A percentile compares a stretch with the other conserved stretches of the same genome.
Conservation (phyloP, 306 rosid genomes). For the Cicer yamashitae region DNA sequence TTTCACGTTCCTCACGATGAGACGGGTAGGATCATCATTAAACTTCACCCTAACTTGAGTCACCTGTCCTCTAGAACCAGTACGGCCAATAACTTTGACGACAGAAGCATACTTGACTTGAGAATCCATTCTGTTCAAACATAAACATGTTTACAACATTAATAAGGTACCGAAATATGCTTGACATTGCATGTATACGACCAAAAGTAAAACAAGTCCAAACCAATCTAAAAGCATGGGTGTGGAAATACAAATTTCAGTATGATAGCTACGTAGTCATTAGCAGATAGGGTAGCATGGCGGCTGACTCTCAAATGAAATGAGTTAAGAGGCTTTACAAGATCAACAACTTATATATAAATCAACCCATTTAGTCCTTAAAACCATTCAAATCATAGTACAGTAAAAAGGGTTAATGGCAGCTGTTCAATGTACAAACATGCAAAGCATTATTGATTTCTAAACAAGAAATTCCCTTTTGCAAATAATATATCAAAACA, state of each 20-base stretch:
- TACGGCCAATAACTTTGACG: background rate
- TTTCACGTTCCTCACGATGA: constrained; percentile 17
- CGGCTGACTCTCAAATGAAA: background rate
- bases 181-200: background rate
- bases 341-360: background rate
- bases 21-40: background rate
- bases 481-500: background rate
- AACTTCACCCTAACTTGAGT: constrained; percentile 25
- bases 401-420: background rate
- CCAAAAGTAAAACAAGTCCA: background rate
- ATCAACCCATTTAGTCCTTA: background rate
- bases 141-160: background rate
- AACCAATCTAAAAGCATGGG: background rate
- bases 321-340: background rate
- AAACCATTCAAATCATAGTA: background rate
- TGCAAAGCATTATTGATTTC: background rate
- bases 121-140: constrained; percentile 15
- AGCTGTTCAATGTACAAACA: background rate
- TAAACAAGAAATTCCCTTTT: background rate
- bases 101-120: background rate
- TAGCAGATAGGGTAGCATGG: too few relatives aligned
- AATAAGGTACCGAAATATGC: background rate
- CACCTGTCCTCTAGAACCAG: constrained; percentile 31
- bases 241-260: background rate
- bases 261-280: background rate